These are phyloP conservation scores for Saxophila tyrrhenica DNA, from an alignment of 495 filamentous ascomycete genomes.

Conservation along the genomic window DNA sequence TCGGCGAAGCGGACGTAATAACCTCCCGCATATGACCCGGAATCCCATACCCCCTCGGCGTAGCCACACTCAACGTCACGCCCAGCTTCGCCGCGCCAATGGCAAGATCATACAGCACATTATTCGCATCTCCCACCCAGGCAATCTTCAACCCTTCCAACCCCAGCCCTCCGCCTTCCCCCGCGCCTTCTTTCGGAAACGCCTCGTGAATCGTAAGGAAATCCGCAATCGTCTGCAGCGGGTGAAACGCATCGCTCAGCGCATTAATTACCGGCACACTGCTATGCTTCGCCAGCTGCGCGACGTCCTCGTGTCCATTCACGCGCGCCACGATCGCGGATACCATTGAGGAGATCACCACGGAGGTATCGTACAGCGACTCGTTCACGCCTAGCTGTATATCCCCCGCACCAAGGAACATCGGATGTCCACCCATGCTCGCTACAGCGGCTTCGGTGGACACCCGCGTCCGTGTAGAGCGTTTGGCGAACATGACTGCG, in stretches of 20 bases:
- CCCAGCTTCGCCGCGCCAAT: slow-evolving; percentile 79
- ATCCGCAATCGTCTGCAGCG: slow-evolving; percentile 85
- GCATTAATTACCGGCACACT: slow-evolving; percentile 91
- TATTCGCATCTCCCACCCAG: slow-evolving; percentile 95
- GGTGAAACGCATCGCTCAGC: slow-evolving; percentile 77
- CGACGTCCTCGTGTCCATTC: slow-evolving; percentile 70
- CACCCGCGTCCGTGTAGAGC: slow-evolving; percentile 81
- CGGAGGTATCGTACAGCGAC: slow-evolving; percentile 74
- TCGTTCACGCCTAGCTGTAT: slow-evolving; percentile 97
- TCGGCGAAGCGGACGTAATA: slow-evolving; percentile 43
- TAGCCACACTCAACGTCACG: slow-evolving; percentile 72
- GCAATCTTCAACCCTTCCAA: slow-evolving; percentile 78
- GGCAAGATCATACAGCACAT: slow-evolving; percentile 86
- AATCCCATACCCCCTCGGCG: slow-evolving; percentile 72
- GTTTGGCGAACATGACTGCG: slow-evolving; percentile 93
- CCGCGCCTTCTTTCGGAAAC: slow-evolving; percentile 41
- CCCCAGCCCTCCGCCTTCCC: slow-evolving; percentile 39
- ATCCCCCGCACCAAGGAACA: slow-evolving; percentile 91
- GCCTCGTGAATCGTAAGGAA: slow-evolving; percentile 80
- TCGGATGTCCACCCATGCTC: slow-evolving; percentile 77
- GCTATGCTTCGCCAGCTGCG: slow-evolving; percentile 64
- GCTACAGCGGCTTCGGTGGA: slow-evolving; percentile 82
- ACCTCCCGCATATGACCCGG: slow-evolving; percentile 55
- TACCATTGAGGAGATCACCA: slow-evolving; percentile 86
- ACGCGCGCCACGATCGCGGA: slow-evolving; percentile 84